phyloP scores from a whole-genome alignment of 176 grass and related monocot species.

The Carex parvula region DNA sequence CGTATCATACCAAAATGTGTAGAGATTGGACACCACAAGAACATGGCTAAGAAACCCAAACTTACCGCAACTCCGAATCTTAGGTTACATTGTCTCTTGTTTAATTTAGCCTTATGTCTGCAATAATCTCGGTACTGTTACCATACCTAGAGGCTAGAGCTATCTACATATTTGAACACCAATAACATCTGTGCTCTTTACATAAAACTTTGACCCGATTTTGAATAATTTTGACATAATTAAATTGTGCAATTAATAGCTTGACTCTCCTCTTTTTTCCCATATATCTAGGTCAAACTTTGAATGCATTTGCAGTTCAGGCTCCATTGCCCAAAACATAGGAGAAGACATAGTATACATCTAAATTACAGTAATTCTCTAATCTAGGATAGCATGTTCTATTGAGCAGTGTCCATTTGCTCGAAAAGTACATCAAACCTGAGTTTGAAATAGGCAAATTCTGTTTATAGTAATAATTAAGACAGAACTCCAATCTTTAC shows the following conservation, averaged over 20 bases:
- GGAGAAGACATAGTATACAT: not conserved
- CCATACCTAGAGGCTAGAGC: not conserved
- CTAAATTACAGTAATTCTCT: not conserved
- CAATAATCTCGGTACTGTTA: not conserved
- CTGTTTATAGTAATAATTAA: not conserved
- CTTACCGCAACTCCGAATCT: not conserved
- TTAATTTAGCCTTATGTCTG: not conserved
- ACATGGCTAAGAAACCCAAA: not conserved
- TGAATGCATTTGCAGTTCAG: not conserved
- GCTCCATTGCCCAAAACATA: not conserved
- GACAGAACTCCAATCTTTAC: not conserved
- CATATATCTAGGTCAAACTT: not conserved
- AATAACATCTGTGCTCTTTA: not conserved
- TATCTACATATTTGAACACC: not conserved
- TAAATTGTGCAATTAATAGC: not conserved
- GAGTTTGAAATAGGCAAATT: not conserved
- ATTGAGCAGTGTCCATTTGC: not conserved
- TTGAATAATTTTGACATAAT: not conserved
- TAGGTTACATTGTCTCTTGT: not conserved
- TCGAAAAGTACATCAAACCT: not conserved
- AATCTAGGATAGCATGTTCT: slow-evolving; percentile 3
- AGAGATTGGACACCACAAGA: not conserved
- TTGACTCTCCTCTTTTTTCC: not conserved
- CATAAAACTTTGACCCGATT: not conserved
- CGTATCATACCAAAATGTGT: not conserved